Percentiles rank a stretch among this genome's conserved stretches.
phyloP scores from a whole-genome alignment of 208 protist genomes.

The Leptomonas pyrrhocoris region DNA sequence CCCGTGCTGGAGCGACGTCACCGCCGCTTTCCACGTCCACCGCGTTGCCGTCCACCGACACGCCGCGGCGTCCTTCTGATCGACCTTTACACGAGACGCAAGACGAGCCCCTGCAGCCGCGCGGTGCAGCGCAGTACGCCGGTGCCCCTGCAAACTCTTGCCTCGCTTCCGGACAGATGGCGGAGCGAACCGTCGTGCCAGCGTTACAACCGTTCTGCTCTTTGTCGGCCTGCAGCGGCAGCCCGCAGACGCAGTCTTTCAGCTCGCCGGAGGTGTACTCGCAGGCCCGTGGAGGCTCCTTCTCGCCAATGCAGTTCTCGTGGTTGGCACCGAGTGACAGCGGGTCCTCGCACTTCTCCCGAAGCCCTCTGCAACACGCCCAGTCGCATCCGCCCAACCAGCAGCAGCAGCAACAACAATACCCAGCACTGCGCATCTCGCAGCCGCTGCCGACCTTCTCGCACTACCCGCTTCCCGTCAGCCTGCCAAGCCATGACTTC shows the following conservation, averaged over 20 bases:
- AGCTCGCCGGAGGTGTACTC: neutral
- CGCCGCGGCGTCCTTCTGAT: no score
- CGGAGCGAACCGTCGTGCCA: neutral
- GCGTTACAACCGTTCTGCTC: neutral
- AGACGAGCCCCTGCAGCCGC: no score
- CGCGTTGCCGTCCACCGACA: no score
- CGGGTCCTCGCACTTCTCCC: conserved; percentile 3
- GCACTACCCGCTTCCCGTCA: neutral
- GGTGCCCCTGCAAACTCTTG: neutral
- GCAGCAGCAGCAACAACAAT: conserved; percentile 14
- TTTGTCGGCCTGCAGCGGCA: neutral
- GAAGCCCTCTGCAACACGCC: conserved; percentile 1
- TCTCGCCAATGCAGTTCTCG: neutral
- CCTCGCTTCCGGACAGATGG: neutral
- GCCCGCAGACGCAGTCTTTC: neutral
- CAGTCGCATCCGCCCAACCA: neutral
- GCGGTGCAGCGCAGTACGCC: neutral
- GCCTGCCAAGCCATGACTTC: neutral
- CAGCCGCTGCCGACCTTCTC: neutral
- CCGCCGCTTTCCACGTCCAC: no score
- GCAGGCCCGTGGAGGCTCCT: neutral
- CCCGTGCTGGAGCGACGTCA: no score
- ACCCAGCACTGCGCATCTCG: no score
- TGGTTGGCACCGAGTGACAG: neutral
- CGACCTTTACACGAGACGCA: no score